These are phyloP conservation scores for Setomelanomma holmii DNA, from an alignment of 2,329 filamentous ascomycete species.

Conservation along the genomic window DNA sequence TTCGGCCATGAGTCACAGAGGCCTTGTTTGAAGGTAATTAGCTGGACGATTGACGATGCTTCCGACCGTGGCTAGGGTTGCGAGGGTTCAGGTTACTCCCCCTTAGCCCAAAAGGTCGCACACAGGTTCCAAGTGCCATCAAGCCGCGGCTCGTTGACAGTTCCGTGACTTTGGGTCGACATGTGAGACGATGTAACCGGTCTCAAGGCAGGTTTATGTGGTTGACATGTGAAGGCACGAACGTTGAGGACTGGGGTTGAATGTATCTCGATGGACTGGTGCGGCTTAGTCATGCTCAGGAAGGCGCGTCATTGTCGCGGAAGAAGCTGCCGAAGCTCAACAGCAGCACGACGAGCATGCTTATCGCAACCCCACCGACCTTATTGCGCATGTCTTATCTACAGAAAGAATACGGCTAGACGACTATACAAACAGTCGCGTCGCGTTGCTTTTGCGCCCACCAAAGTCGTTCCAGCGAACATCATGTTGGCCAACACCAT, in stretches of 20 bases:
- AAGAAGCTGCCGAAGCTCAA: not conserved
- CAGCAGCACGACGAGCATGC: not conserved
- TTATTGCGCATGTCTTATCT: not conserved
- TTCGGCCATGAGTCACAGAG: too few relatives aligned
- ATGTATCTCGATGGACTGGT: not conserved
- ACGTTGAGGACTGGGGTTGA: not conserved
- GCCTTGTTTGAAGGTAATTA: too few relatives aligned
- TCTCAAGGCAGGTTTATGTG: too few relatives aligned
- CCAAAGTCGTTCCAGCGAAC: not conserved
- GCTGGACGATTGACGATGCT: too few relatives aligned
- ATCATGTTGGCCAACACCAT: conserved; percentile 52
- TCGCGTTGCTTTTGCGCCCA: not conserved
- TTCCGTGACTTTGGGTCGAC: too few relatives aligned
- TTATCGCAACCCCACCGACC: not conserved
- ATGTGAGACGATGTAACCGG: too few relatives aligned
- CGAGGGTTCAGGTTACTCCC: too few relatives aligned
- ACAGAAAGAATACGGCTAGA: not conserved
- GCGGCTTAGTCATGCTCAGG: not conserved
- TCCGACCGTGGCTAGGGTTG: too few relatives aligned
- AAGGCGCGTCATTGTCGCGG: not conserved
- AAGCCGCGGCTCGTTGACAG: too few relatives aligned
- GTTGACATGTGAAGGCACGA: not conserved
- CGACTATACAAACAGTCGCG: not conserved
- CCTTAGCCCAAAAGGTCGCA: too few relatives aligned
- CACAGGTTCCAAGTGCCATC: too few relatives aligned